Evolutionary conservation across 768 basidiomycete species (phyloP).

Genomic region (Lactarius evosmus): DNA sequence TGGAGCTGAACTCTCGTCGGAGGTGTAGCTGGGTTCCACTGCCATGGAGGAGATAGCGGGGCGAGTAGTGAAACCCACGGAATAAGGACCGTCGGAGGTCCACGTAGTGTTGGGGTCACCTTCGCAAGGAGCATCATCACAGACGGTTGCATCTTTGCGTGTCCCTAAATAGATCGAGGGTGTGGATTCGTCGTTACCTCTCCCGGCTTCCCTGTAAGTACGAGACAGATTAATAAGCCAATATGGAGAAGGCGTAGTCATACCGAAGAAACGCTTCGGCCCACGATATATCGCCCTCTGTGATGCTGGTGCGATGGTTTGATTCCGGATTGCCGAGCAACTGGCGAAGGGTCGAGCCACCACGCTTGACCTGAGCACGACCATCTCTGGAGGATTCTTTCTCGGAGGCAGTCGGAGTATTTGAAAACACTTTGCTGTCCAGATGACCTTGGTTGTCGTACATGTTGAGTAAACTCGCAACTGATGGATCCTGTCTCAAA

Average conservation of each 20-base stretch:
- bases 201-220: conserved; percentile 44
- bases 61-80: conserved; percentile 38
- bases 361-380: conserved; percentile 54
- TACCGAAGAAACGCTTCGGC: conserved; percentile 73
- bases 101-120: conserved; percentile 40
- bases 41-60: conserved; percentile 70
- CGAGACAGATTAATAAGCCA: background rate
- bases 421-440: conserved; percentile 60
- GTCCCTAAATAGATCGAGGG: conserved; percentile 53
- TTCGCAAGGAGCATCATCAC: conserved; percentile 31
- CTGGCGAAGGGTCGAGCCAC: conserved; percentile 71
- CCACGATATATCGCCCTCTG: conserved; percentile 81
- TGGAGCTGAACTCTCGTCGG: conserved; percentile 37
- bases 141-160: conserved; percentile 46
- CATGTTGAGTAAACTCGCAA: conserved; percentile 66
- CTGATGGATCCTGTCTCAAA: conserved; percentile 74
- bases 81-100: conserved; percentile 39
- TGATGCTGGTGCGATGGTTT: conserved; percentile 35
- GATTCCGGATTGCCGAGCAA: conserved; percentile 55
- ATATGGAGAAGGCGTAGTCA: background rate
- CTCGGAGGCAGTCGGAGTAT: conserved; percentile 43
- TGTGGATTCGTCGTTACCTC: conserved; percentile 37
- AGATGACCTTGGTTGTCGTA: conserved; percentile 74
- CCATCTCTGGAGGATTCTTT: conserved; percentile 36
- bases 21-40: conserved; percentile 61